Evolutionary conservation across 2,329 filamentous ascomycete species (phyloP), one percentile per base, ranked within the genome.

Genomic region (Talaromyces islandicus): DNA sequence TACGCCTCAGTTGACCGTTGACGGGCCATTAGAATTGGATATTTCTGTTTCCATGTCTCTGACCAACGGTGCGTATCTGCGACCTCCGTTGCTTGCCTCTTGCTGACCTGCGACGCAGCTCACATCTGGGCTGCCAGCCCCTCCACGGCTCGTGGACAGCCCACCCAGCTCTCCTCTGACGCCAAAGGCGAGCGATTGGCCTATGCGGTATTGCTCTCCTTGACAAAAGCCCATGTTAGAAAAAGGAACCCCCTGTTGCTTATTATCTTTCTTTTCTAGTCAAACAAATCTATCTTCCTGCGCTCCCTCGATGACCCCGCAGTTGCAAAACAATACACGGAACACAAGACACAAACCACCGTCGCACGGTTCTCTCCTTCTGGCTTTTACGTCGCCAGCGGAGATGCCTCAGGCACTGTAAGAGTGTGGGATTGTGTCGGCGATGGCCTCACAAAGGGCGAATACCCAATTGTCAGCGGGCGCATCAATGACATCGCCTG

Each of bases 401-500:
- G 93, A 68, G 94, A 99, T 78, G 85, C 86, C 12, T 86, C 88
- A 1, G 94, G 94, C 56, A 83, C 85, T 51, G 91, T 99, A 48
- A 86, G 90, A 64, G 90, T 99, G 4, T 99, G 94, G 94, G 93
- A 97, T 74, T 85, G 83, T 64, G 87, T 90, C 12, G 88, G 93
- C 59, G 90, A 91, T 67, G 92, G 92, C 52, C 90, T 88, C 69
- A 96, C 91, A 52, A 96, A 95, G 76, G 91, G 92, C 66, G 93
- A 97, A 76, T 97, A 96, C 77, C 84, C 87, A 71, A 97, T 97
- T 76, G 92, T 97, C 70, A 92, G 90, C 35, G 94, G 94, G 12
- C 88, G 91, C 58, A 93, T 99, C 77, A 96, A 96, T 73, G 94
- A 99, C 73, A 86, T 99, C 65, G 93, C 92, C 1, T 99, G 94